A percentile compares a stretch with the other conserved stretches of the same genome.
Evolutionary conservation across 2,329 filamentous ascomycete genomes (phyloP).

Genomic region (Raffaelea albimanens): DNA sequence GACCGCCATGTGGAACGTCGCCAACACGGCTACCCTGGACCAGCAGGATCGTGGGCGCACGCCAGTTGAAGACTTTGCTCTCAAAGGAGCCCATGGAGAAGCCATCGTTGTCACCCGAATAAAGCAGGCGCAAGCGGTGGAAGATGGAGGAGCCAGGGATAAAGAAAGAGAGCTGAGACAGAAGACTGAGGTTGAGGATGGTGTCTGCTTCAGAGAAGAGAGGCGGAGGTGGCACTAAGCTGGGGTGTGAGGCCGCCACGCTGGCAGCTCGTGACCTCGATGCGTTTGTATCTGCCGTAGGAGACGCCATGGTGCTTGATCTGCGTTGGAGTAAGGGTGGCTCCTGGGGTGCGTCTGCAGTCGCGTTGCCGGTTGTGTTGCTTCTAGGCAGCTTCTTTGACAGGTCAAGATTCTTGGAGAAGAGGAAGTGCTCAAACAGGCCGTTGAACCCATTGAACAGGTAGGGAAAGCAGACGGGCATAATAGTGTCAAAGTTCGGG

Average conservation of each 20-base stretch:
- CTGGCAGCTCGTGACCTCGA: too few species aligned
- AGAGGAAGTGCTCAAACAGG: slow-evolving; percentile 67
- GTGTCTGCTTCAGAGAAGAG: slow-evolving; percentile 42
- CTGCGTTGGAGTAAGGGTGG: too few species aligned
- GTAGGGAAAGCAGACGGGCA: slow-evolving; percentile 52
- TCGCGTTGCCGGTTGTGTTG: background rate
- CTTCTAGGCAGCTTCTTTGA: slow-evolving; percentile 32
- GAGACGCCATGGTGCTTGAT: too few species aligned
- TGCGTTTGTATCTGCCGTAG: too few species aligned
- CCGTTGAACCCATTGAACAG: slow-evolving; percentile 59
- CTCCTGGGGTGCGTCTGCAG: background rate
- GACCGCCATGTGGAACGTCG: slow-evolving; percentile 36
- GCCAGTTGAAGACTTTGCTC: slow-evolving; percentile 67
- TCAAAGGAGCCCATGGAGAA: slow-evolving; percentile 74
- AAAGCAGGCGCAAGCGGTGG: slow-evolving; percentile 54
- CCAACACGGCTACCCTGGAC: slow-evolving; percentile 55
- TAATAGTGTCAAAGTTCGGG: slow-evolving; percentile 48
- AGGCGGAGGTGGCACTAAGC: background rate
- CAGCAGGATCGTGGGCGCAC: slow-evolving; percentile 62
- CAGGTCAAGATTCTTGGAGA: slow-evolving; percentile 61
- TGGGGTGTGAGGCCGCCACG: too few species aligned
- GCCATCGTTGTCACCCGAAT: slow-evolving; percentile 60
- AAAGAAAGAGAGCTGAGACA: slow-evolving; percentile 67
- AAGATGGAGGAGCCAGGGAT: slow-evolving; percentile 57
- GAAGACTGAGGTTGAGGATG: slow-evolving; percentile 53